phyloP scores from a whole-genome alignment of 2,329 filamentous ascomycete genomes.

The Claviceps maximensis region DNA sequence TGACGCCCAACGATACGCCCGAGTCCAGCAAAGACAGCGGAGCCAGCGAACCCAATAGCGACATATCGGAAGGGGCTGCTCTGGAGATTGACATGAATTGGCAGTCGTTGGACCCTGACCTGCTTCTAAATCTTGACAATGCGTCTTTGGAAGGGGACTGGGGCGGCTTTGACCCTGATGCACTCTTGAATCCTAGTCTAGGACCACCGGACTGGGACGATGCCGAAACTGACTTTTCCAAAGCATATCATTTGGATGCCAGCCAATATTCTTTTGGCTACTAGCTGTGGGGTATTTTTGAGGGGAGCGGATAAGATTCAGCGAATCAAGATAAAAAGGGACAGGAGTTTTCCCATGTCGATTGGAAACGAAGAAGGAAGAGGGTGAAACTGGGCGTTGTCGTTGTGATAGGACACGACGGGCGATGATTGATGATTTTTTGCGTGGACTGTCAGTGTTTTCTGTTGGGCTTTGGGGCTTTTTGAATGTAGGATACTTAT shows the following conservation, averaged over 20 bases:
- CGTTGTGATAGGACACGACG: neutral
- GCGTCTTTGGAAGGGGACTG: slow-evolving; percentile 12
- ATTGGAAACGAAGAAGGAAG: neutral
- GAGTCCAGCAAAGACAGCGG: slow-evolving; percentile 50
- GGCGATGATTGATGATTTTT: neutral
- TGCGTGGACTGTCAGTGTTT: neutral
- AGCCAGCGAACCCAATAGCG: slow-evolving; percentile 46
- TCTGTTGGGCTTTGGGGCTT: slow-evolving; percentile 3
- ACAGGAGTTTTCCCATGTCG: neutral
- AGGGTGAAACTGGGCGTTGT: neutral
- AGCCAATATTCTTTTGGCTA: slow-evolving; percentile 20
- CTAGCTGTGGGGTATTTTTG: neutral
- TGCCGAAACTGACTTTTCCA: slow-evolving; percentile 34
- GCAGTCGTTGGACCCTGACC: slow-evolving; percentile 34
- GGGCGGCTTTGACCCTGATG: slow-evolving; percentile 16
- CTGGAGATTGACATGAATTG: slow-evolving; percentile 42
- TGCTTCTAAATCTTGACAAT: slow-evolving; percentile 29
- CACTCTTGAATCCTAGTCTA: slow-evolving; percentile 14
- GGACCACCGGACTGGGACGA: slow-evolving; percentile 34
- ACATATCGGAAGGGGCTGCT: slow-evolving; percentile 41
- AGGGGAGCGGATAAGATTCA: too few species aligned
- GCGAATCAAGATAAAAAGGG: too few species aligned
- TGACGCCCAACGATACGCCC: slow-evolving; percentile 50
- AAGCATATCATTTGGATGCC: slow-evolving; percentile 40
- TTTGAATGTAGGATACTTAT: slow-evolving; percentile 17